Evolutionary conservation across 805 yeast genomes (phyloP).

Genomic region (Lachancea sp.): DNA sequence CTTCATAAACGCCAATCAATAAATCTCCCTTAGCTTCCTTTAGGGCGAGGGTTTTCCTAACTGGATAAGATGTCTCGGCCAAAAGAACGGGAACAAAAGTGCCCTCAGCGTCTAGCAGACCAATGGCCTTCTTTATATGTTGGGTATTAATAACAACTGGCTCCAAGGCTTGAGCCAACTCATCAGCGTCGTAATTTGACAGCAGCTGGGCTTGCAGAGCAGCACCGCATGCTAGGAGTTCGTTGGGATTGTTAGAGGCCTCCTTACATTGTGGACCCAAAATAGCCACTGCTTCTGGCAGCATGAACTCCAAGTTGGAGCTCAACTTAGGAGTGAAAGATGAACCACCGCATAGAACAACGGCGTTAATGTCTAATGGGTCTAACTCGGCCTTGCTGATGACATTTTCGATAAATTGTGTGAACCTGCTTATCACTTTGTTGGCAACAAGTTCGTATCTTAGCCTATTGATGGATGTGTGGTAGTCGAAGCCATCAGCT

Average conservation of each 20-base stretch:
- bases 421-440: constrained; percentile 67
- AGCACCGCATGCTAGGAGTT: constrained; percentile 87
- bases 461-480: constrained; percentile 86
- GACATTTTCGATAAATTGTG: constrained; percentile 64
- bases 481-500: constrained; percentile 91
- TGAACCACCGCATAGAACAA: constrained; percentile 87
- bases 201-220: constrained; percentile 89
- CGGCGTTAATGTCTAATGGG: constrained; percentile 81
- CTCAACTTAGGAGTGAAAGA: constrained; percentile 91
- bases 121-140: constrained; percentile 78
- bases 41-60: constrained; percentile 65
- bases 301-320: constrained; percentile 58
- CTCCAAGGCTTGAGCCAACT: constrained; percentile 70
- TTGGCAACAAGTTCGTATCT: constrained; percentile 86
- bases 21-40: constrained; percentile 56
- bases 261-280: constrained; percentile 71
- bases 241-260: constrained; percentile 82
- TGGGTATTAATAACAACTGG: constrained; percentile 80
- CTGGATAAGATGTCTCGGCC: constrained; percentile 85
- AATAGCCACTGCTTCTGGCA: constrained; percentile 67
- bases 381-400: constrained; percentile 81
- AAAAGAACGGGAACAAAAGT: constrained; percentile 66
- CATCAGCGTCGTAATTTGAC: constrained; percentile 79
- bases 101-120: constrained; percentile 70
- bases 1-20: constrained; percentile 72